Conservation (phyloP, 306 rosid genomes). For the Cucumis cinereus region DNA sequence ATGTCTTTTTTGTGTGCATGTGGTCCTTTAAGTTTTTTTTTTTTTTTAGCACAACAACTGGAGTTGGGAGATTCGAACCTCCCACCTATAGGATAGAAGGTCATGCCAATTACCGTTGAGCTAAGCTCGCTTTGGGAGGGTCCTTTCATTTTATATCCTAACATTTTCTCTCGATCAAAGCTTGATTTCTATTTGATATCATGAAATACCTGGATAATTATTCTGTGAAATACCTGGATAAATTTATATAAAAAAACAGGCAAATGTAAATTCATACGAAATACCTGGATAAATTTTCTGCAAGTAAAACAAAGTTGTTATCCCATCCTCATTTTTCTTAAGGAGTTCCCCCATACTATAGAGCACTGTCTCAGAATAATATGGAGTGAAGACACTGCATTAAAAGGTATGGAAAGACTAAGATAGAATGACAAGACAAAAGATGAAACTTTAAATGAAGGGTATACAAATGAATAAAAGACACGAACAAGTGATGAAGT, state of each 20-base stretch:
- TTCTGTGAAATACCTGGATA: conserved; percentile 73
- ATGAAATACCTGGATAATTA: conserved; percentile 57
- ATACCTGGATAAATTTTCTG: conserved; percentile 87
- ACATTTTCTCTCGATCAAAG: background rate
- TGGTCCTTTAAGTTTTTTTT: background rate
- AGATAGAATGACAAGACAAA: conserved; percentile 14
- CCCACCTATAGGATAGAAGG: too few species aligned
- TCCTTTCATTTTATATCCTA: background rate
- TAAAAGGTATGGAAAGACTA: conserved; percentile 7
- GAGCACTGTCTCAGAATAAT: conserved; percentile 86
- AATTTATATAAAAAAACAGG: conserved; percentile 17
- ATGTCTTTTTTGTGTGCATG: background rate
- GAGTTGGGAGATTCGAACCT: too few species aligned
- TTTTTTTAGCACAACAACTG: too few species aligned
- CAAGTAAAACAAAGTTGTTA: conserved; percentile 76
- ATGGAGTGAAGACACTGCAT: conserved; percentile 94
- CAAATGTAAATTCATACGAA: background rate
- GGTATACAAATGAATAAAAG: conserved; percentile 6
- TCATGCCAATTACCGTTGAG: too few species aligned
- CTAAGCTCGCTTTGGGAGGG: too few species aligned
- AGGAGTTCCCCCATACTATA: conserved; percentile 70
- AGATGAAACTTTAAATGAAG: conserved; percentile 17
- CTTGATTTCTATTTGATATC: background rate
- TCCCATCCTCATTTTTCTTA: conserved; percentile 92
- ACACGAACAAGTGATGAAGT: conserved; percentile 11